Evolutionary conservation across 106 monocot genomes (phyloP).

Genomic region (Dioscorea dumetorum): DNA sequence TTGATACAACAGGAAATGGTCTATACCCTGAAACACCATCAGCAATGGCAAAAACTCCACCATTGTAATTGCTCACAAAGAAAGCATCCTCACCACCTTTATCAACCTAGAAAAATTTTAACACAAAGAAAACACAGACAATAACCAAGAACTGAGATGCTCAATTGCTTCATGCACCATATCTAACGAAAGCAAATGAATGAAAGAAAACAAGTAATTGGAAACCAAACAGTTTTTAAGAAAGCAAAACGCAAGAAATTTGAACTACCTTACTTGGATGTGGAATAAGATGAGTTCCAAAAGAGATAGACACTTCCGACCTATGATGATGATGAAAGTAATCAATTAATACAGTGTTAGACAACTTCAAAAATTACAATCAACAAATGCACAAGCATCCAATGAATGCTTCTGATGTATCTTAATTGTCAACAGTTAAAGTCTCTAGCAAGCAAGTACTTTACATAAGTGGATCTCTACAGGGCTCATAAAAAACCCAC

Average conservation of each 20-base stretch:
- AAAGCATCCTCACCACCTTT: slow-evolving; percentile 94
- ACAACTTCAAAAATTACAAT: neutral
- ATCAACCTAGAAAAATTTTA: slow-evolving; percentile 38
- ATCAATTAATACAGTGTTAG: neutral
- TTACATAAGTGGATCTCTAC: neutral
- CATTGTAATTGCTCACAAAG: slow-evolving; percentile 51
- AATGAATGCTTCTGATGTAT: neutral
- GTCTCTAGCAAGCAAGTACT: neutral
- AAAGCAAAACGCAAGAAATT: neutral
- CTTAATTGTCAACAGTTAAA: neutral
- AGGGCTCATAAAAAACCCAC: no score
- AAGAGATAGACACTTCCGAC: slow-evolving; percentile 64
- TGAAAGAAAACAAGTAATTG: no score
- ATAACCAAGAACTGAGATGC: neutral
- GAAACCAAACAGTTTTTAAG: no score
- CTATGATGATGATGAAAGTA: slow-evolving; percentile 24
- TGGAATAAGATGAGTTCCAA: slow-evolving; percentile 72
- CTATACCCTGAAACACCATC: slow-evolving; percentile 97
- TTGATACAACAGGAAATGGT: slow-evolving; percentile 1
- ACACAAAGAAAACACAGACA: neutral
- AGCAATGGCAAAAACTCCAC: slow-evolving; percentile 78
- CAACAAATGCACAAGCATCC: neutral
- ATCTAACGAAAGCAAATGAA: no score
- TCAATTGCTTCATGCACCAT: no score
- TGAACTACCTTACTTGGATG: slow-evolving; percentile 75